Evolutionary conservation across 2,329 filamentous ascomycete genomes (phyloP), one percentile per base, ranked within the genome.

Genomic region (Aspergillus thermomutatus): DNA sequence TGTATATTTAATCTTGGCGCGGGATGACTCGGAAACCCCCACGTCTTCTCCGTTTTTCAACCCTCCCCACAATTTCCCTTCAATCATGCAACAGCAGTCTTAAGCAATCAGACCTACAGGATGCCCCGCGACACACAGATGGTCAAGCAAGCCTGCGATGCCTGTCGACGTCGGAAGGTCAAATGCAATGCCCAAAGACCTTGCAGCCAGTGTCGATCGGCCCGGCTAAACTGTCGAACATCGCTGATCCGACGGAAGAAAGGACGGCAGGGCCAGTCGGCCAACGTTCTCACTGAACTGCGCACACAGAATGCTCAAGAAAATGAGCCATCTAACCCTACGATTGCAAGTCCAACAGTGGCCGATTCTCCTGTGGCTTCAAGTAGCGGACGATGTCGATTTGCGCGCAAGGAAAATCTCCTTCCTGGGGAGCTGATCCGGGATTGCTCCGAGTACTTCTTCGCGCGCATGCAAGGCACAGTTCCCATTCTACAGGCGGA

Each of bases 401-500:
- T 58, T 43, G 23, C 40, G 0, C 54, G 54, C 17, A 53, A 21
- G 0, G 17, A 51, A 2, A 53, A 51, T 1, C 53, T 67, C 17
- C 23, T 67, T 17, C 43, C 46, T 10, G 25, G 8, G 4, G 46
- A 49, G 4, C 49, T 65, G 11, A 47, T 67, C 3, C 41, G 51
- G 4, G 49, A 53, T 4, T 67, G 65, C 34, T 60, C 62, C 1
- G 56, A 59, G 14, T 66, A 64, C 43, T 67, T 66, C 40, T 65
- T 65, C 27, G 53, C 60, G 1, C 58, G 62, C 2, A 63, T 67
- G 61, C 47, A 56, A 34, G 62, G 62, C 19, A 67, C 65, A 7
- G 65, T 74, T 1, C 72, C 72, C 1, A 64, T 75, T 10, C 28
- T 75, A 3, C 60, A 62, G 4, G 59, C 48, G 0, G 58, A 59